phyloP scores from a whole-genome alignment of 371 early-diverging fungal species.

The Mucor velutinosus region DNA sequence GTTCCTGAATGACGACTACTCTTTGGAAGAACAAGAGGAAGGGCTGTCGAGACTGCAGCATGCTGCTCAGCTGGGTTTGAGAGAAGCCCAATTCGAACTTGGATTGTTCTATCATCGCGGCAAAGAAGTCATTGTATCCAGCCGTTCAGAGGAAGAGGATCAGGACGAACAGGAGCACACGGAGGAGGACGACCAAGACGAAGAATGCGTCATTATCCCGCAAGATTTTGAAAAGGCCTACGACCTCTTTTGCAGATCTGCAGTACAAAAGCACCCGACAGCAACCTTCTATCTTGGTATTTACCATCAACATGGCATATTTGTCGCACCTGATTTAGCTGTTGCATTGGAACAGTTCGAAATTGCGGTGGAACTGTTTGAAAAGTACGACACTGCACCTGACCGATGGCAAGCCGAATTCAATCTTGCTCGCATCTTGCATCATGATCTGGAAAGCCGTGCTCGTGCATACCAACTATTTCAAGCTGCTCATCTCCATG shows the following conservation, averaged over 20 bases:
- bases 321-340: slow-evolving; percentile 25
- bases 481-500: slow-evolving; percentile 29
- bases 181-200: slow-evolving; percentile 5
- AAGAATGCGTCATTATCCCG: slow-evolving; percentile 23
- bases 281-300: slow-evolving; percentile 42
- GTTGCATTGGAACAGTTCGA: slow-evolving; percentile 38
- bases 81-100: slow-evolving; percentile 37
- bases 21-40: slow-evolving; percentile 34
- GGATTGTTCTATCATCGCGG: slow-evolving; percentile 41
- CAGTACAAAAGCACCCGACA: slow-evolving; percentile 37
- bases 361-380: slow-evolving; percentile 28
- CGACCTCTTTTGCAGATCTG: slow-evolving; percentile 42
- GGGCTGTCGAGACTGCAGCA: slow-evolving; percentile 21
- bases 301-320: slow-evolving; percentile 46
- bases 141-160: neutral
- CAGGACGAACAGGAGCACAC: neutral
- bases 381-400: slow-evolving; percentile 6
- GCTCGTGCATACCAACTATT: slow-evolving; percentile 30
- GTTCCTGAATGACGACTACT: slow-evolving; percentile 23
- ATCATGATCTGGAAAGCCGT: slow-evolving; percentile 29
- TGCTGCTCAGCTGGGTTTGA: slow-evolving; percentile 34
- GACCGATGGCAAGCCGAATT: slow-evolving; percentile 48
- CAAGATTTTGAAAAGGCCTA: slow-evolving; percentile 41
- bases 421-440: slow-evolving; percentile 42
- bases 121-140: slow-evolving; percentile 16